These are phyloP conservation scores for Coffea humblotiana DNA, from an alignment of 305 asterid species.

Conservation along the genomic window DNA sequence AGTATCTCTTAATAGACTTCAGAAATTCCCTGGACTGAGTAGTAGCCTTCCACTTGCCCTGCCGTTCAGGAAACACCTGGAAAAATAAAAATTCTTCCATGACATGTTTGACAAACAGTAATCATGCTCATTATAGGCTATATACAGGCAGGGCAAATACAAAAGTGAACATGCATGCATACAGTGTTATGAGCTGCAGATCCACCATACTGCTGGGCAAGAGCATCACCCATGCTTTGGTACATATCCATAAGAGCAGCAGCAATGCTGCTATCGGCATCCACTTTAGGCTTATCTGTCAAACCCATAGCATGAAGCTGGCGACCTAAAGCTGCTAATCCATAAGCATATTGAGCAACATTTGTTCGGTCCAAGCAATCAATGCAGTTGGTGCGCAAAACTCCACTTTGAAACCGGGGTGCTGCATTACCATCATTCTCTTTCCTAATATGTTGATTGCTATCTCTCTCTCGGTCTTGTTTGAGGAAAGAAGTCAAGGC, in stretches of 20 bases:
- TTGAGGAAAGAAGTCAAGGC: slow-evolving; percentile 42
- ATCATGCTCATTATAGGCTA: not conserved
- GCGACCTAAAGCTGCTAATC: slow-evolving; percentile 89
- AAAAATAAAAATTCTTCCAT: slow-evolving; percentile 7
- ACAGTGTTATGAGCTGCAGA: slow-evolving; percentile 98
- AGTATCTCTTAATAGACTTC: slow-evolving; percentile 94
- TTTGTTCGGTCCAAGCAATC: slow-evolving; percentile 98
- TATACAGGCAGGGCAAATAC: not conserved
- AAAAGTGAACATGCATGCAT: slow-evolving; percentile 20
- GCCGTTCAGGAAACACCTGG: slow-evolving; percentile 97
- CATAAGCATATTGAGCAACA: slow-evolving; percentile 97
- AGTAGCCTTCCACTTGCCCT: slow-evolving; percentile 99
- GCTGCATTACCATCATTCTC: slow-evolving; percentile 36
- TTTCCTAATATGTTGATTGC: slow-evolving; percentile 40
- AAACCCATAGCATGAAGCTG: slow-evolving; percentile 92
- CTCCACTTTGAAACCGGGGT: slow-evolving; percentile 88
- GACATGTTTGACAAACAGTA: not conserved
- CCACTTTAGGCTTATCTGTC: slow-evolving; percentile 85
- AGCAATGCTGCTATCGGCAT: slow-evolving; percentile 94
- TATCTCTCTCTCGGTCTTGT: slow-evolving; percentile 61
- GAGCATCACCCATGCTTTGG: slow-evolving; percentile 98
- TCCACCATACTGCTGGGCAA: slow-evolving; percentile 99
- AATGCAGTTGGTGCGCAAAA: slow-evolving; percentile 93
- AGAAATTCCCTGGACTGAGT: slow-evolving; percentile 95
- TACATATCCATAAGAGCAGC: slow-evolving; percentile 99